Conservation (phyloP, 1,284 basidiomycete genomes). For the Apiotrichum brassicae region DNA sequence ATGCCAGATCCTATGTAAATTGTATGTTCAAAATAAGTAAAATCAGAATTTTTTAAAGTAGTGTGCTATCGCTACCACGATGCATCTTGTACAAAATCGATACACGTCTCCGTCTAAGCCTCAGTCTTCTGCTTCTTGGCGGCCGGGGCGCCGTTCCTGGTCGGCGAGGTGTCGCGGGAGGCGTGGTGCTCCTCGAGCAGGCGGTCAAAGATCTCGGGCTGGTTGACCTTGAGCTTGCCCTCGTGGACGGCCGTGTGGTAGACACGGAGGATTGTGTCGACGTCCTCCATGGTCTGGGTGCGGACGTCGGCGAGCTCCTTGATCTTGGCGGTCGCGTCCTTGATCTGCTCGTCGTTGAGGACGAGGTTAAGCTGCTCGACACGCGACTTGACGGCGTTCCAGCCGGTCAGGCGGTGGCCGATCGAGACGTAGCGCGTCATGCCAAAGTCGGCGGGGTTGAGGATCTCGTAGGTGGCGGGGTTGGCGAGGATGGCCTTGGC, state of each 20-base stretch:
- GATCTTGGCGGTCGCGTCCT: slow-evolving; percentile 98
- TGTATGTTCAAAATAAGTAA: too few species aligned
- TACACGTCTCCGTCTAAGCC: background rate
- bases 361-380: slow-evolving; percentile 89
- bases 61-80: background rate
- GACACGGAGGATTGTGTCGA: slow-evolving; percentile 90
- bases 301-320: slow-evolving; percentile 98
- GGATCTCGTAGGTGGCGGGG: slow-evolving; percentile 81
- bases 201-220: slow-evolving; percentile 77
- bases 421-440: slow-evolving; percentile 97
- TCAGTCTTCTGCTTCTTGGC: slow-evolving; percentile 16
- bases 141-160: slow-evolving; percentile 2
- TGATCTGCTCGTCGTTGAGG: slow-evolving; percentile 57
- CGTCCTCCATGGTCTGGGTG: slow-evolving; percentile 98
- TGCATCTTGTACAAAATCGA: background rate
- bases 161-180: slow-evolving; percentile 19
- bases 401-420: slow-evolving; percentile 91
- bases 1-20: too few species aligned
- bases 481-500: slow-evolving; percentile 99
- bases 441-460: slow-evolving; percentile 96
- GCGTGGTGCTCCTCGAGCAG: slow-evolving; percentile 56
- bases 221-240: slow-evolving; percentile 77
- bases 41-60: too few species aligned
- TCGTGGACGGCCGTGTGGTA: slow-evolving; percentile 86
- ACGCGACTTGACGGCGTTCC: slow-evolving; percentile 99